Percentiles rank a stretch among this genome's conserved stretches.
These are phyloP conservation scores for Cochlearia excelsa DNA, from an alignment of 345 rosid species.

Conservation along the genomic window DNA sequence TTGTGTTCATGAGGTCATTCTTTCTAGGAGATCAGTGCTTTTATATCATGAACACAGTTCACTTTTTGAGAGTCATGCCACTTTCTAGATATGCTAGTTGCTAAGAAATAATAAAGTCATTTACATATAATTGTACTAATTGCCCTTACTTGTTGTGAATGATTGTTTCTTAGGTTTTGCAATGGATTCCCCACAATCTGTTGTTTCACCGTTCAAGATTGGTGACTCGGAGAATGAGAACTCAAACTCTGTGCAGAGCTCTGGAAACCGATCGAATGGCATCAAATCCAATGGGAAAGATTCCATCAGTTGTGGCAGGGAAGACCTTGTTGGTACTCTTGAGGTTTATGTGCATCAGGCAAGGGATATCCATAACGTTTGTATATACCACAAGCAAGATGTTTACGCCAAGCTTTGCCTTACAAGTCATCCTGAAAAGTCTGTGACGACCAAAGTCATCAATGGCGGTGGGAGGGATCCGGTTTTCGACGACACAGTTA, in stretches of 20 bases:
- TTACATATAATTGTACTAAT: constrained; percentile 13
- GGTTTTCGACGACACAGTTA: constrained; percentile 74
- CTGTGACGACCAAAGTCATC: constrained; percentile 82
- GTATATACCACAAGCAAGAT: constrained; percentile 99
- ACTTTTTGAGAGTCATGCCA: no score
- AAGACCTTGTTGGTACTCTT: constrained; percentile 58
- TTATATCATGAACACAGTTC: no score
- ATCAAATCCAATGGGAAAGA: constrained; percentile 41
- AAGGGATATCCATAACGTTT: constrained; percentile 94
- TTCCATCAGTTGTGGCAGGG: constrained; percentile 34
- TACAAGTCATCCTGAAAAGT: constrained; percentile 74
- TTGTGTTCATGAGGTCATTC: constrained; percentile 1
- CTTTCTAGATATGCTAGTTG: no score
- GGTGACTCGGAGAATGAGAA: constrained; percentile 57
- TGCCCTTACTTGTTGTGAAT: constrained; percentile 15
- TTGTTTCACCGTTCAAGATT: constrained; percentile 78
- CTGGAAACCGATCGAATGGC: constrained; percentile 41
- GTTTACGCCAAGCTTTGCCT: constrained; percentile 96
- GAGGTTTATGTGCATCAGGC: constrained; percentile 85
- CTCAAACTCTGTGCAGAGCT: constrained; percentile 35
- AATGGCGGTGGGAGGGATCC: constrained; percentile 99
- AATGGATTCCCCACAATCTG: constrained; percentile 98
- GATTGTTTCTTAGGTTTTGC: constrained; percentile 18
- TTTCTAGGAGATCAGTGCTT: no score
- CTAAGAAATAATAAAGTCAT: background rate